phyloP scores from a whole-genome alignment of 345 rosid genomes.

The Ceriops tagal region DNA sequence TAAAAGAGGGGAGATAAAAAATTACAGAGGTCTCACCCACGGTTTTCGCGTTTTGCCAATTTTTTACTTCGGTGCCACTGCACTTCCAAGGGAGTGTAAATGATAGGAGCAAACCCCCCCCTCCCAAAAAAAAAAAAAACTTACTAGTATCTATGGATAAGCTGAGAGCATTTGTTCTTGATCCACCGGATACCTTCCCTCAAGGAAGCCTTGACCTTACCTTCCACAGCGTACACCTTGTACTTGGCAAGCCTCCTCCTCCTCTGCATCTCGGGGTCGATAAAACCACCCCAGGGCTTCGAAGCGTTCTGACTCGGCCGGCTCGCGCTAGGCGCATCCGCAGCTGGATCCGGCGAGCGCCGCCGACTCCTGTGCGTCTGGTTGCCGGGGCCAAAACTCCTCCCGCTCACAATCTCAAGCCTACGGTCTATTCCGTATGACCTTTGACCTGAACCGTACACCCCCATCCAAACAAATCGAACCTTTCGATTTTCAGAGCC shows the following conservation, averaged over 20 bases:
- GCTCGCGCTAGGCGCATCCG: conserved; percentile 25
- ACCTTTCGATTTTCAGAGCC: no score
- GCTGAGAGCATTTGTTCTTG: conserved; percentile 50
- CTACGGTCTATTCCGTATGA: conserved; percentile 34
- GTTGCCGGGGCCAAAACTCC: conserved; percentile 27
- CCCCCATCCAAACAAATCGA: neutral
- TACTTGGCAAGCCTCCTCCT: conserved; percentile 59
- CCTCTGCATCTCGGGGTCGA: conserved; percentile 50
- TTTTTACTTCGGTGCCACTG: no score
- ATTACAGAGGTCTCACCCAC: no score
- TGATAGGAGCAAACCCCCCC: neutral
- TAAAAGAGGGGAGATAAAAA: no score
- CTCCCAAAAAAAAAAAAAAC: neutral
- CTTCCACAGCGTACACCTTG: conserved; percentile 64
- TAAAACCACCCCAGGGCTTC: conserved; percentile 44
- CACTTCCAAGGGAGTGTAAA: conserved; percentile 4
- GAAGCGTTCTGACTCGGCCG: conserved; percentile 23
- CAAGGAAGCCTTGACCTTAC: conserved; percentile 49
- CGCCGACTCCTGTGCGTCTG: conserved; percentile 35
- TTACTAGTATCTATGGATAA: conserved; percentile 38
- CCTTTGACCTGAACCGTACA: conserved; percentile 40
- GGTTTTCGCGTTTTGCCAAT: neutral
- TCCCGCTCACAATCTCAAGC: conserved; percentile 52
- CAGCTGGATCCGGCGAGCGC: conserved; percentile 28
- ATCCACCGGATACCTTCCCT: conserved; percentile 61